Base-by-base conservation (phyloP, 495 filamentous ascomycete genomes). In the Penicillium macrosclerotiorum region DNA sequence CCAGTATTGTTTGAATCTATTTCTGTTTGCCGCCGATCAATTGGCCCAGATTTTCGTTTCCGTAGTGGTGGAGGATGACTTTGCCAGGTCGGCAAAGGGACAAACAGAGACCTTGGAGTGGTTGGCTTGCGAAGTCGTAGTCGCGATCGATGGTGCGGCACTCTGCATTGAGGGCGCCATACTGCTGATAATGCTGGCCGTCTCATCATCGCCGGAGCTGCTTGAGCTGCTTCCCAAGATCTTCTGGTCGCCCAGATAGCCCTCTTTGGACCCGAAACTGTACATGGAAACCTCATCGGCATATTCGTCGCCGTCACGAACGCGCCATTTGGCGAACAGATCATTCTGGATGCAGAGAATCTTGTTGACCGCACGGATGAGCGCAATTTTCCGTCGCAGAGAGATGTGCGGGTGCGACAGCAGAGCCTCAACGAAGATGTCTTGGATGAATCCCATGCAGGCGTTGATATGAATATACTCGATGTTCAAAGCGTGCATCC, bases 331-430 rank as follows among this genome's bases (percentile, higher is more conserved):
- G 7, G 86, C 82, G 52, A 91, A 87, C 14, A 91, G 69, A 59
- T 91, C 87, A 54, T 88, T 87, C 63, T 89, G 85, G 55, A 88
- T 86, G 84, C 84, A 87, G 45, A 83, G 69, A 11, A 83, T 65
- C 49, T 83, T 83, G 43, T 50, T 70, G 42, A 80, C 61, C 8
- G 86, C 86, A 47, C 81, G 85, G 23, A 88, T 68, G 13, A 88
- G 71, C 3, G 80, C 81, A 2, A 81, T 78, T 65, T 89, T 89
- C 48, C 77, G 78, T 16, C 72, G 72, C 25, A 85, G 65, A 6
- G 72, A 70, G 16, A 89, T 65, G 0, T 76, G 73, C 0, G 85
- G 84, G 49, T 87, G 83, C 0, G 81, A 85, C 31, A 90, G 69
- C 37, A 90, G 77, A 9, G 85, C 86, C 55, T 89, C 85, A 31